Evolutionary conservation across 23 red algal species (phyloP).

Genomic region (Gracilaria caudata): DNA sequence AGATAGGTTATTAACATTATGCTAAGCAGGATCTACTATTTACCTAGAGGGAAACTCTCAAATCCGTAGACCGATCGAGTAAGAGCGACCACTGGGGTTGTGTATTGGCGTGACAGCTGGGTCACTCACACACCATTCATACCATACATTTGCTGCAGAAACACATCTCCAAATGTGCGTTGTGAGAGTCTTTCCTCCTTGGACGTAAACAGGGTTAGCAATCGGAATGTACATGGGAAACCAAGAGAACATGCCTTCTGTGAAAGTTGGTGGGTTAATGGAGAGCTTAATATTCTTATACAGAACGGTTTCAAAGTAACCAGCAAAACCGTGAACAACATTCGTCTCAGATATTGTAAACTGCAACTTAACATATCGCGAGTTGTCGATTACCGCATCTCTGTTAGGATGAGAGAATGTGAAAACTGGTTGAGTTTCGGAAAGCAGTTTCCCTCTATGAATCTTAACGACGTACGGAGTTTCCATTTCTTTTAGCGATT

Average conservation of each 20-base stretch:
- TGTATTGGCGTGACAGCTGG: constrained; percentile 72
- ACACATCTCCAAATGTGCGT: constrained; percentile 74
- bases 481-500: constrained; percentile 59
- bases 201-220: constrained; percentile 63
- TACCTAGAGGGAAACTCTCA: not conserved
- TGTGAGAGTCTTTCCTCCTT: constrained; percentile 62
- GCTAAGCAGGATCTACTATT: not conserved
- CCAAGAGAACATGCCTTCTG: constrained; percentile 87
- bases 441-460: constrained; percentile 73
- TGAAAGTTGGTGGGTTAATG: constrained; percentile 73
- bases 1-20: constrained; percentile 4
- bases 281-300: constrained; percentile 78
- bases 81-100: constrained; percentile 65
- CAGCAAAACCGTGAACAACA: constrained; percentile 90
- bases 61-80: constrained; percentile 52
- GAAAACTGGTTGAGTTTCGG: constrained; percentile 60
- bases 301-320: constrained; percentile 88
- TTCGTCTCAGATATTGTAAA: constrained; percentile 75
- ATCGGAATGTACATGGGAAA: constrained; percentile 86
- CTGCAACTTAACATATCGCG: constrained; percentile 46
- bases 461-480: constrained; percentile 89
- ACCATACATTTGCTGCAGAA: constrained; percentile 57
- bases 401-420: constrained; percentile 78
- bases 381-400: constrained; percentile 61
- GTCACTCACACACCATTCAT: constrained; percentile 75